Conservation (phyloP, 805 yeast species). For the Starmerella sp. region DNA sequence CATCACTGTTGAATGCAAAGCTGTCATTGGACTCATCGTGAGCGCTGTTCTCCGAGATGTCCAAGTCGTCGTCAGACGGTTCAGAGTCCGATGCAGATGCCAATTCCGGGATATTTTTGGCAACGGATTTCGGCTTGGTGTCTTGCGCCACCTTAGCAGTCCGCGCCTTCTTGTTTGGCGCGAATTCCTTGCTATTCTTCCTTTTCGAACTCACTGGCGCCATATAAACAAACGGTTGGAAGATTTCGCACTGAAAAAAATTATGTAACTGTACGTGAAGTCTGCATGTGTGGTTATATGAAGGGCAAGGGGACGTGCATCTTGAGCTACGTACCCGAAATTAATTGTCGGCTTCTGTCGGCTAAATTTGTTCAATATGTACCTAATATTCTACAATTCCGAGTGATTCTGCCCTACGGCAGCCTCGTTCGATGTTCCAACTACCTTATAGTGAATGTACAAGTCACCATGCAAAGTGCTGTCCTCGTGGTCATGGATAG, state of each 20-base stretch:
- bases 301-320: not conserved
- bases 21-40: not conserved
- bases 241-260: conserved; percentile 1
- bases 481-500: conserved; percentile 38
- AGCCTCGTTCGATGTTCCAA: conserved; percentile 12
- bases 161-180: not conserved
- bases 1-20: conserved; percentile 18
- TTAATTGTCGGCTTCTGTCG: too few species aligned
- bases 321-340: not conserved
- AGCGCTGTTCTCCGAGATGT: not conserved
- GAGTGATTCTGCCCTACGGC: not conserved
- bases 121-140: not conserved
- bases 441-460: conserved; percentile 36
- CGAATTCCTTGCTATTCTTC: not conserved
- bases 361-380: too few species aligned
- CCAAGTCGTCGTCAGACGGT: conserved; percentile 22
- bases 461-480: conserved; percentile 34
- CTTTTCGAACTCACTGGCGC: not conserved
- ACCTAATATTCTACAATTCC: not conserved
- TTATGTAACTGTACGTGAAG: not conserved
- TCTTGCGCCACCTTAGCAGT: not conserved
- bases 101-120: not conserved
- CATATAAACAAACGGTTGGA: not conserved
- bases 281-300: not conserved
- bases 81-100: conserved; percentile 6